phyloP scores from a whole-genome alignment of 495 filamentous ascomycete species.

The Penicillium antarcticum region DNA sequence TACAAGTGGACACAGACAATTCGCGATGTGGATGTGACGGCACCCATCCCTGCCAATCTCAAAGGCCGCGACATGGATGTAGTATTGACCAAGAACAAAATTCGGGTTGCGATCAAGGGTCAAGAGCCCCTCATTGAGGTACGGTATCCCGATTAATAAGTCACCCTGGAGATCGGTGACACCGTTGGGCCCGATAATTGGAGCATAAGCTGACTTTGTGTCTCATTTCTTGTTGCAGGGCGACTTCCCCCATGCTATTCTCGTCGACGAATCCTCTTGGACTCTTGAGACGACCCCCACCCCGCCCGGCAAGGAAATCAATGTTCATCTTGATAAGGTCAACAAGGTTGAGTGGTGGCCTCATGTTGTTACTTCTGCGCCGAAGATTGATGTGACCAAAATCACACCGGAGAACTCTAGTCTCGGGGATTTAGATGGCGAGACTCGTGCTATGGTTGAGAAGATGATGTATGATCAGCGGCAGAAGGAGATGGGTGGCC shows the following conservation, averaged over 20 bases:
- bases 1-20: conserved; percentile 99
- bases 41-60: conserved; percentile 72
- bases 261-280: conserved; percentile 88
- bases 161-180: neutral
- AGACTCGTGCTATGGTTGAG: conserved; percentile 98
- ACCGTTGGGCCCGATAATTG: neutral
- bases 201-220: neutral
- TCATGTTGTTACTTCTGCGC: conserved; percentile 76
- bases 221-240: conserved; percentile 52
- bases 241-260: conserved; percentile 75
- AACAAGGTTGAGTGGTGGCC: conserved; percentile 99
- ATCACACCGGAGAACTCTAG: conserved; percentile 91
- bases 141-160: conserved; percentile 14
- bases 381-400: conserved; percentile 87
- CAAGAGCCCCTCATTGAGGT: conserved; percentile 84
- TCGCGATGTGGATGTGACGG: conserved; percentile 77
- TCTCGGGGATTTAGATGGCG: conserved; percentile 87
- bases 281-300: conserved; percentile 70
- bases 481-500: conserved; percentile 89
- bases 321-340: conserved; percentile 90
- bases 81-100: conserved; percentile 71
- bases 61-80: conserved; percentile 84
- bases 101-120: conserved; percentile 84
- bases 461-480: conserved; percentile 99
- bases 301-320: conserved; percentile 67